phyloP scores from a whole-genome alignment of 1,139 yeast species.

The Candida sp. region DNA sequence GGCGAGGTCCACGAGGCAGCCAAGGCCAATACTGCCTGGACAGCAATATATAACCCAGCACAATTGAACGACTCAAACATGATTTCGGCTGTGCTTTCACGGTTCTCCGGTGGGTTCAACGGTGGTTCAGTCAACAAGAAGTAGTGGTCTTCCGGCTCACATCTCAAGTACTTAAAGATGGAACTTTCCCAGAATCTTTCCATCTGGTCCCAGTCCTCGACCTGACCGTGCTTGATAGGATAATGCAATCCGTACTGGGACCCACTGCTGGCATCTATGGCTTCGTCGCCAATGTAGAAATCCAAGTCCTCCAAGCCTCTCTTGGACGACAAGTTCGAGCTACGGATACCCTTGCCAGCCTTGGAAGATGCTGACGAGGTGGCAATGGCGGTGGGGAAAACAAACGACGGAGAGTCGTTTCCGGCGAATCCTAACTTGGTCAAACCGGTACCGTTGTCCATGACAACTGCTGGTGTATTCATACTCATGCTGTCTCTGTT shows the following conservation, averaged over 20 bases:
- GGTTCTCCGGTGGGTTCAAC: slow-evolving; percentile 96
- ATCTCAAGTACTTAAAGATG: slow-evolving; percentile 91
- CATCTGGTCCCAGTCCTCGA: slow-evolving; percentile 99
- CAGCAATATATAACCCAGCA: slow-evolving; percentile 98
- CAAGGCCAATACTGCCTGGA: slow-evolving; percentile 96
- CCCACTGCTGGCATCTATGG: slow-evolving; percentile 86
- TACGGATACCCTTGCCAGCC: slow-evolving; percentile 41
- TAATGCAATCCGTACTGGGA: slow-evolving; percentile 88
- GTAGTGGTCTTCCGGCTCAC: slow-evolving; percentile 99
- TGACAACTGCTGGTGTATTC: slow-evolving; percentile 92
- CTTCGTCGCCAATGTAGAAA: slow-evolving; percentile 96
- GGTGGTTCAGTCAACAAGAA: slow-evolving; percentile 98
- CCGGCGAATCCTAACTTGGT: slow-evolving; percentile 99
- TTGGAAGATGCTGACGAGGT: slow-evolving; percentile 58
- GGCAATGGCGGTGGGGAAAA: slow-evolving; percentile 97
- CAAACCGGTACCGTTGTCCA: slow-evolving; percentile 98
- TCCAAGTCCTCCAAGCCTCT: slow-evolving; percentile 96
- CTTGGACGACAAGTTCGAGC: slow-evolving; percentile 61
- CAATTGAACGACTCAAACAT: slow-evolving; percentile 99
- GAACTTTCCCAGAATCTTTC: slow-evolving; percentile 99
- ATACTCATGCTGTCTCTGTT: slow-evolving; percentile 47
- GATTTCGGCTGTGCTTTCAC: slow-evolving; percentile 98
- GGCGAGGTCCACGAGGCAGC: slow-evolving; percentile 99
- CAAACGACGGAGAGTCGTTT: slow-evolving; percentile 96
- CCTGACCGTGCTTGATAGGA: slow-evolving; percentile 97